Evolutionary conservation across 2,329 filamentous ascomycete genomes (phyloP).

Genomic region (Colletotrichum lupini): DNA sequence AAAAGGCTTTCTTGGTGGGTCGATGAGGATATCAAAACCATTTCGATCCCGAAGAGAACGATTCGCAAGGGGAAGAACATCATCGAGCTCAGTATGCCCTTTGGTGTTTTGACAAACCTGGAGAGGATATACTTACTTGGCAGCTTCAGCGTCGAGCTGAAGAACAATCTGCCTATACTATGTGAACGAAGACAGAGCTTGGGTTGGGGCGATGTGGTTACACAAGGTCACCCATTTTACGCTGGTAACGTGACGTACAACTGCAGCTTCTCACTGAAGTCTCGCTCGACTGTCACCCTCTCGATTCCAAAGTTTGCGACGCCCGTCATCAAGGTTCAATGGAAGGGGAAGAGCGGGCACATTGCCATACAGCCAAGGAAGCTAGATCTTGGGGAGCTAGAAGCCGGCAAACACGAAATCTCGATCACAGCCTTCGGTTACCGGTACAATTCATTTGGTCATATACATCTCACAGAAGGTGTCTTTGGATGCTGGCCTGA

Average conservation of each 20-base stretch:
- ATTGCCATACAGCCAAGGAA: conserved; percentile 23
- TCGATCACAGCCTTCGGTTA: conserved; percentile 23
- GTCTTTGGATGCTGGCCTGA: conserved; percentile 15
- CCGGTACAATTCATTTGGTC: conserved; percentile 26
- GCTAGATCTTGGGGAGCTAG: background rate
- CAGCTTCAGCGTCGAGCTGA: conserved; percentile 39
- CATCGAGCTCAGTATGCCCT: conserved; percentile 40
- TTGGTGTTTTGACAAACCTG: conserved; percentile 43
- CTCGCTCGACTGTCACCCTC: conserved; percentile 6
- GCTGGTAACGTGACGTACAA: conserved; percentile 40
- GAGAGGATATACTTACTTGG: conserved; percentile 46
- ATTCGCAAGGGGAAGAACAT: conserved; percentile 40
- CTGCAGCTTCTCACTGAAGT: conserved; percentile 16
- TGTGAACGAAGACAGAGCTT: conserved; percentile 16
- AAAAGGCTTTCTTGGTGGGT: conserved; percentile 41
- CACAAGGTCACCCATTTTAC: conserved; percentile 41
- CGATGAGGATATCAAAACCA: conserved; percentile 43
- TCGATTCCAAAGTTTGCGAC: conserved; percentile 22
- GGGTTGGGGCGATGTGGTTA: conserved; percentile 41
- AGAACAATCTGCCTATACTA: conserved; percentile 16
- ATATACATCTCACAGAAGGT: conserved; percentile 15
- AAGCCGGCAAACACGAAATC: background rate
- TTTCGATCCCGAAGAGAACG: conserved; percentile 36
- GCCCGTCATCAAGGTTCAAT: conserved; percentile 25
- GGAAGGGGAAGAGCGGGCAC: conserved; percentile 4